Evolutionary conservation across 2,329 filamentous ascomycete genomes (phyloP).

Genomic region (Cladosporium colombiae): DNA sequence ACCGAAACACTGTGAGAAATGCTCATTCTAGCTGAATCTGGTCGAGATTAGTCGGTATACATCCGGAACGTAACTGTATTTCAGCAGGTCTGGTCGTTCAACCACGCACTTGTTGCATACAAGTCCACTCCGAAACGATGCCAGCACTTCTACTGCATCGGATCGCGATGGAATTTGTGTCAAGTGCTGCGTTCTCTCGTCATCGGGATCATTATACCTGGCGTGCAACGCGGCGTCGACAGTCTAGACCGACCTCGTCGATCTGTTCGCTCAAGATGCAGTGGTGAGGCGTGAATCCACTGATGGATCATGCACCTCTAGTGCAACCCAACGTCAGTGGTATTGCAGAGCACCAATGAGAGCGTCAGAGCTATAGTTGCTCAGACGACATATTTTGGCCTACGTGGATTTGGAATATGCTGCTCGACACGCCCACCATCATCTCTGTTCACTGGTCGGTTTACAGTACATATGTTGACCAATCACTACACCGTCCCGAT

Average conservation of each 20-base stretch:
- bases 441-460: background rate
- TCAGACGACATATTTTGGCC: background rate
- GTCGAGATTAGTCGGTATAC: background rate
- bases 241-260: background rate
- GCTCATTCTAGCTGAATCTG: background rate
- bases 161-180: background rate
- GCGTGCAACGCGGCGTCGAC: background rate
- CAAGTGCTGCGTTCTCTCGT: background rate
- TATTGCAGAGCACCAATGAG: background rate
- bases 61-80: background rate
- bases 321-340: background rate
- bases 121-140: background rate
- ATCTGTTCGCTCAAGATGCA: background rate
- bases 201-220: background rate
- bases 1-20: background rate
- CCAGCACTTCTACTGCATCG: background rate
- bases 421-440: background rate
- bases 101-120: background rate
- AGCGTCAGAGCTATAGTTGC: background rate
- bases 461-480: background rate
- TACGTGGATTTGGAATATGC: background rate
- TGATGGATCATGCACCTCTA: background rate
- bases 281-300: background rate
- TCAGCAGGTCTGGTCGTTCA: background rate
- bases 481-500: constrained; percentile 2